These are phyloP conservation scores for Naganishia antarctica DNA, from an alignment of 768 basidiomycete genomes.

Conservation along the genomic window DNA sequence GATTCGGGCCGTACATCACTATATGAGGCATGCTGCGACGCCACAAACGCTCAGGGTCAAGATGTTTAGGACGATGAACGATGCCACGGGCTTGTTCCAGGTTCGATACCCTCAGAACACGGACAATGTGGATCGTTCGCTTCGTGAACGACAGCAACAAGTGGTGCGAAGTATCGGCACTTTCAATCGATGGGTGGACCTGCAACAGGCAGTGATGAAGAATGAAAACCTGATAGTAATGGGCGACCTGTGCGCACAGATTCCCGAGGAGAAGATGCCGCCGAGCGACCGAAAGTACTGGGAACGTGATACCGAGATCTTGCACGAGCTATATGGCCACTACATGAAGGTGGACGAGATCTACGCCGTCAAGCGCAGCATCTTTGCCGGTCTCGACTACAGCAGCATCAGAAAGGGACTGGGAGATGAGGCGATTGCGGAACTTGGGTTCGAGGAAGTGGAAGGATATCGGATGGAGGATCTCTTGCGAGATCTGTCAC, in stretches of 20 bases:
- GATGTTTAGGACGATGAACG: constrained; percentile 14
- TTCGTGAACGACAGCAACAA: constrained; percentile 1
- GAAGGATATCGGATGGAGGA: constrained; percentile 11
- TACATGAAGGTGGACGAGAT: constrained; percentile 2
- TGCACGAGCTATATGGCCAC: background rate
- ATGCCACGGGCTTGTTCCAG: constrained; percentile 2
- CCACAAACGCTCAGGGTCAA: constrained; percentile 1
- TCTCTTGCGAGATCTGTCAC: background rate
- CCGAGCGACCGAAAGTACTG: constrained; percentile 5
- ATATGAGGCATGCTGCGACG: background rate
- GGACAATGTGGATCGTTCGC: background rate
- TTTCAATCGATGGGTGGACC: constrained; percentile 13
- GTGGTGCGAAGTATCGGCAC: background rate
- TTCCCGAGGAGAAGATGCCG: background rate
- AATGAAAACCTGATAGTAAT: constrained; percentile 2
- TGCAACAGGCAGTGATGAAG: constrained; percentile 8
- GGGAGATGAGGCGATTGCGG: background rate
- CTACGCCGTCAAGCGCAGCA: constrained; percentile 13
- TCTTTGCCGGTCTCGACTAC: background rate
- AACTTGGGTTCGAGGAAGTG: background rate
- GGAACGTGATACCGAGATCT: constrained; percentile 7
- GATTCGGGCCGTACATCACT: background rate
- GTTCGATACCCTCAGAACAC: constrained; percentile 5
- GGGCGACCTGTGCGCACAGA: background rate
- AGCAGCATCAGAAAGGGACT: constrained; percentile 3